A percentile compares a stretch with the other conserved stretches of the same genome.
Evolutionary conservation across 139 green algal species (phyloP).

Genomic region (Edaphochlamys debaryana): DNA sequence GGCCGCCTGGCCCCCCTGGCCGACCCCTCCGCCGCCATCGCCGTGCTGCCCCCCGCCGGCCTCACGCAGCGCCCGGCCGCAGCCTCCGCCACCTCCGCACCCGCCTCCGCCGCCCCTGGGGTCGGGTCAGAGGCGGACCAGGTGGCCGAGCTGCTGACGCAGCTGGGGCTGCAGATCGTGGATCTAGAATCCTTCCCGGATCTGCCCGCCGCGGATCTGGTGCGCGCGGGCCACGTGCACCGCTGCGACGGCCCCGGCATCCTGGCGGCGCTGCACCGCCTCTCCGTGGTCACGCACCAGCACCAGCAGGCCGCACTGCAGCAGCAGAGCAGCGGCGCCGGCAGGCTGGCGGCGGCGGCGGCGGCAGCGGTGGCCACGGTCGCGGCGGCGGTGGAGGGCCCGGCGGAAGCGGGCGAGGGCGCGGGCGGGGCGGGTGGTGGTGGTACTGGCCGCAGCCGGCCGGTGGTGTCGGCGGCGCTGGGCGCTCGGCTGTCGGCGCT

Average conservation of each 20-base stretch:
- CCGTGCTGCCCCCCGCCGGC: neutral
- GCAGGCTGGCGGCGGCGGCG: neutral
- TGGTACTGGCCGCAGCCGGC: neutral
- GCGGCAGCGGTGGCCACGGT: neutral
- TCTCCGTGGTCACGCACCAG: constrained; percentile 1
- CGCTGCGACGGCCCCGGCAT: constrained; percentile 40
- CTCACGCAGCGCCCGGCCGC: neutral
- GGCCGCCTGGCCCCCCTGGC: constrained; percentile 39
- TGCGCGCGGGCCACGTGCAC: constrained; percentile 41
- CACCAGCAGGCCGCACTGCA: neutral
- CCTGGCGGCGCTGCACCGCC: constrained; percentile 42
- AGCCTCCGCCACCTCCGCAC: neutral
- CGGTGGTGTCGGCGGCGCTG: neutral
- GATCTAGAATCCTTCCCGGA: constrained; percentile 13
- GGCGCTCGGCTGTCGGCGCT: constrained; percentile 1
- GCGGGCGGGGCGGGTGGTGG: neutral
- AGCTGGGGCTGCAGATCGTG: constrained; percentile 42
- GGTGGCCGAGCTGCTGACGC: constrained; percentile 29
- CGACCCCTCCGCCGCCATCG: neutral
- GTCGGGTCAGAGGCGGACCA: neutral
- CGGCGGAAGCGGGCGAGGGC: neutral
- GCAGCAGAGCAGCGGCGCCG: neutral
- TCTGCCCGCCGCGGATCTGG: constrained; percentile 38
- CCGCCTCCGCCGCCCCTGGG: neutral
- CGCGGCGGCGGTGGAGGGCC: neutral